phyloP scores from a whole-genome alignment of 495 filamentous ascomycete genomes.

The Achaetomiella virescens region DNA sequence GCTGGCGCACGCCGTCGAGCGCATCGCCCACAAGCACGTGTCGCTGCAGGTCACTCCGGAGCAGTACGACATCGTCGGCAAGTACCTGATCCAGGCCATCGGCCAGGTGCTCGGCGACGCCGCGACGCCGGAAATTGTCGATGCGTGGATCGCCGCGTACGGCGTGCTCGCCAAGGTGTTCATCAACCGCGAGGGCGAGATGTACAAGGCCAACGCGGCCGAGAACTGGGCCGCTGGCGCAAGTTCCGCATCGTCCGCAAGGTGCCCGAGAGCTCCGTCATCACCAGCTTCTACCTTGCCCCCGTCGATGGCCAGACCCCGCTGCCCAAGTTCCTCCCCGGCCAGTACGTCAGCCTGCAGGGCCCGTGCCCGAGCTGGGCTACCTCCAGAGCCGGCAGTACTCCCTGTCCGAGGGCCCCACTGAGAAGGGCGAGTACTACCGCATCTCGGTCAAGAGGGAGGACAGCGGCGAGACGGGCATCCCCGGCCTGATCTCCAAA shows the following conservation, averaged over 20 bases:
- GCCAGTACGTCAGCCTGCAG: slow-evolving; percentile 64
- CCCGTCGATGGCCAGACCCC: slow-evolving; percentile 51
- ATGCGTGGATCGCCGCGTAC: slow-evolving; percentile 62
- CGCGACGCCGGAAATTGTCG: slow-evolving; percentile 57
- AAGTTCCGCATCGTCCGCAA: slow-evolving; percentile 58
- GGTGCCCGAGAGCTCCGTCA: slow-evolving; percentile 49
- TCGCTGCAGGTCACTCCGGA: slow-evolving; percentile 62
- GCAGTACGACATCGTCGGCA: slow-evolving; percentile 63
- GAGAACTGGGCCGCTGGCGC: slow-evolving; percentile 57
- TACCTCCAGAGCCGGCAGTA: slow-evolving; percentile 64
- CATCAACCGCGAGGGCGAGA: slow-evolving; percentile 54
- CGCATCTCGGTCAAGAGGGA: slow-evolving; percentile 67
- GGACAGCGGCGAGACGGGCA: slow-evolving; percentile 34
- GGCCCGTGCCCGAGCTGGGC: slow-evolving; percentile 51
- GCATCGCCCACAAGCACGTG: slow-evolving; percentile 71
- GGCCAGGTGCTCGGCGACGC: slow-evolving; percentile 60
- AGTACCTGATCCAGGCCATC: slow-evolving; percentile 62
- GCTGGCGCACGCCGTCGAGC: slow-evolving; percentile 56
- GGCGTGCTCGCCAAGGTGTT: slow-evolving; percentile 59
- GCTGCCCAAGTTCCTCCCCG: slow-evolving; percentile 58
- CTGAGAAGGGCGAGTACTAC: slow-evolving; percentile 46
- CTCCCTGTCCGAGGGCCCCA: slow-evolving; percentile 58
- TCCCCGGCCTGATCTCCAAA: slow-evolving; percentile 65
- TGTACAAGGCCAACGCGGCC: slow-evolving; percentile 50
- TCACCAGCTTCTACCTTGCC: slow-evolving; percentile 62